phyloP scores from a whole-genome alignment of 2,329 filamentous ascomycete species.

The Arthrinium puccinioides region DNA sequence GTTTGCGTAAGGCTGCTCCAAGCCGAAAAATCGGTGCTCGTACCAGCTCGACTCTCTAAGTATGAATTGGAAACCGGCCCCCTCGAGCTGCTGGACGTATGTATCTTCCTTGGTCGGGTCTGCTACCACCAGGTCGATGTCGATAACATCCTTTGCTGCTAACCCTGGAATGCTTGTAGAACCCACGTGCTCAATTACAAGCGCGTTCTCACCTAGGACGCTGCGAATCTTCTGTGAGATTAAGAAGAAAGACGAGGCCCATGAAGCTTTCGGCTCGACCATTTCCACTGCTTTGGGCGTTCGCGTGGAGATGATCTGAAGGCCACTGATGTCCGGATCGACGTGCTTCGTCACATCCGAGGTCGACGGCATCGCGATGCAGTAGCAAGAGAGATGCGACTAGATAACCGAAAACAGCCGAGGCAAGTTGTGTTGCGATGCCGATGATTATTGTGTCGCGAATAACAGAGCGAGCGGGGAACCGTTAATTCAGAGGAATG shows the following conservation, averaged over 20 bases:
- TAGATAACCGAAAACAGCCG: no score
- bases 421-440: no score
- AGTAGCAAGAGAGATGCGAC: no score
- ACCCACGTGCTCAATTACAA: slow-evolving; percentile 37
- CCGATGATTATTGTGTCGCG: no score
- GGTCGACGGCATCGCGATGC: neutral
- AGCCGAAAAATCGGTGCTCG: slow-evolving; percentile 39
- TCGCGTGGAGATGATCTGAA: neutral
- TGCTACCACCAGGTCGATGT: slow-evolving; percentile 40
- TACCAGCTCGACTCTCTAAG: slow-evolving; percentile 36
- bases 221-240: slow-evolving; percentile 16
- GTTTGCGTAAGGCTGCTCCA: slow-evolving; percentile 37
- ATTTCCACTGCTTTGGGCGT: neutral
- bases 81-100: slow-evolving; percentile 36
- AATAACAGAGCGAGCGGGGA: no score
- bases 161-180: slow-evolving; percentile 43
- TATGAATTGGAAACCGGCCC: slow-evolving; percentile 36
- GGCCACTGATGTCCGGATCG: neutral
- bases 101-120: slow-evolving; percentile 30
- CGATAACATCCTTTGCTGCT: slow-evolving; percentile 43
- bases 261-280: slow-evolving; percentile 4
- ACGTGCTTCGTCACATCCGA: neutral
- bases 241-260: slow-evolving; percentile 3
- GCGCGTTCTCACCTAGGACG: slow-evolving; percentile 24
- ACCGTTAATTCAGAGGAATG: no score